Conservation (phyloP, 176 grass and related monocot species). For the Luzula sylvatica region DNA sequence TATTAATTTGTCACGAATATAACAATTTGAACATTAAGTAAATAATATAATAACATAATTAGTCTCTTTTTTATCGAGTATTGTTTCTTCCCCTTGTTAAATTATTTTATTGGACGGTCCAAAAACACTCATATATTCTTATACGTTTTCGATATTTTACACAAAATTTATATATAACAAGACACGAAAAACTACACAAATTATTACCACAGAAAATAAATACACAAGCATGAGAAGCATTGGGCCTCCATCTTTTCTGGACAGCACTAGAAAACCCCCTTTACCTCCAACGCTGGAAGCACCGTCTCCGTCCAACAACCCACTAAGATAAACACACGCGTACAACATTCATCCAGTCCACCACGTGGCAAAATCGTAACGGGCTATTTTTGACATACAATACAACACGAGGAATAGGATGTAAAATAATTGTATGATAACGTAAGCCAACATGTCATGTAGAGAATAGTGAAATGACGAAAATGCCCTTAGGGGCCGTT, state of each 20-base stretch:
- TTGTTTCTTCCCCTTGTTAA: too few species aligned
- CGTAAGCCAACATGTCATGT: conserved; percentile 18
- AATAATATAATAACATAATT: background rate
- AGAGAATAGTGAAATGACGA: background rate
- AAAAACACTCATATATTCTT: too few species aligned
- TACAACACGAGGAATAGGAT: background rate
- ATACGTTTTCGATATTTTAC: too few species aligned
- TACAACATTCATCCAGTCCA: background rate
- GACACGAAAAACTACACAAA: background rate
- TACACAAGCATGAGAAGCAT: background rate
- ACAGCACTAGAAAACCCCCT: background rate
- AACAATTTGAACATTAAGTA: background rate
- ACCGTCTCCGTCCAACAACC: background rate
- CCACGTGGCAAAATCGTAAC: background rate
- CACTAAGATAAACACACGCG: background rate
- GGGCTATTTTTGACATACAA: background rate
- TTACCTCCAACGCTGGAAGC: background rate
- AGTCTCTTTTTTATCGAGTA: background rate
- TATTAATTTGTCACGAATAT: too few species aligned
- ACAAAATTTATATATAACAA: too few species aligned
- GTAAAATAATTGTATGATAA: background rate
- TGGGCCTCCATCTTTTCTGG: background rate
- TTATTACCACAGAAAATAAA: background rate
- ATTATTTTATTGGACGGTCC: too few species aligned
- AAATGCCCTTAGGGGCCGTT: background rate